A percentile compares a stretch with the other conserved stretches of the same genome.
Conservation (phyloP, 495 filamentous ascomycete species). For the Neurospora sp. region DNA sequence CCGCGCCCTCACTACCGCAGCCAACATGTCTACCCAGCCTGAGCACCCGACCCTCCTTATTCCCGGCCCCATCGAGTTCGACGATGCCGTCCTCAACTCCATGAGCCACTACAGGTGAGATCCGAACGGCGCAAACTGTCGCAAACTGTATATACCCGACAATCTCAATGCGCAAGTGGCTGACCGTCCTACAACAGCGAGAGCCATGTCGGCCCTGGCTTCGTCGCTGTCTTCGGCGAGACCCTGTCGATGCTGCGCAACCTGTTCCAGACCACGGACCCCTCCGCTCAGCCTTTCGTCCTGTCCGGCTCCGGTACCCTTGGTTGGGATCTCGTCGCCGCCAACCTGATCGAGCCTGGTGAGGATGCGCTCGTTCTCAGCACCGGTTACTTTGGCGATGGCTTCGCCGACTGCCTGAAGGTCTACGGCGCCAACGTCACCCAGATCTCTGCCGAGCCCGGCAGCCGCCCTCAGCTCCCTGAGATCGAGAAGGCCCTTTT, state of each 20-base stretch:
- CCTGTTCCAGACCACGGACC: conserved; percentile 79
- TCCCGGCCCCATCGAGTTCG: conserved; percentile 95
- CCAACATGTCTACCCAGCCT: conserved; percentile 68
- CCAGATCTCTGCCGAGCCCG: conserved; percentile 80
- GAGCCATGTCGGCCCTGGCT: conserved; percentile 80
- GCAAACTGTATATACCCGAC: background rate
- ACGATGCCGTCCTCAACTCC: conserved; percentile 88
- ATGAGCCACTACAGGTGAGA: conserved; percentile 89
- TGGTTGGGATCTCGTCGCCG: conserved; percentile 90
- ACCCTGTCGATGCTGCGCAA: conserved; percentile 78
- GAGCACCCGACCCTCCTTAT: conserved; percentile 80
- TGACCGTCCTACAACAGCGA: conserved; percentile 45
- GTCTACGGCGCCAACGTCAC: conserved; percentile 86
- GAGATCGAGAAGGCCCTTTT: conserved; percentile 81
- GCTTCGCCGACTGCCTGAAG: conserved; percentile 81
- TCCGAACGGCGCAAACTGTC: background rate
- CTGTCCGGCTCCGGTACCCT: conserved; percentile 91
- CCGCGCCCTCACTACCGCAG: conserved; percentile 20
- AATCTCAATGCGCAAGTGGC: conserved; percentile 2
- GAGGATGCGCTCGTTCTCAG: conserved; percentile 90
- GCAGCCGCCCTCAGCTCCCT: conserved; percentile 74
- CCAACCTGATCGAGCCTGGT: conserved; percentile 78
- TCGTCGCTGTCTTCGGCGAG: conserved; percentile 87
- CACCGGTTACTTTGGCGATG: conserved; percentile 95
- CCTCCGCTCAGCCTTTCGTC: conserved; percentile 80